Evolutionary conservation across 371 early-diverging fungal species (phyloP), one percentile per base, ranked within the genome.

Genomic region (Haplosporangium sp.): DNA sequence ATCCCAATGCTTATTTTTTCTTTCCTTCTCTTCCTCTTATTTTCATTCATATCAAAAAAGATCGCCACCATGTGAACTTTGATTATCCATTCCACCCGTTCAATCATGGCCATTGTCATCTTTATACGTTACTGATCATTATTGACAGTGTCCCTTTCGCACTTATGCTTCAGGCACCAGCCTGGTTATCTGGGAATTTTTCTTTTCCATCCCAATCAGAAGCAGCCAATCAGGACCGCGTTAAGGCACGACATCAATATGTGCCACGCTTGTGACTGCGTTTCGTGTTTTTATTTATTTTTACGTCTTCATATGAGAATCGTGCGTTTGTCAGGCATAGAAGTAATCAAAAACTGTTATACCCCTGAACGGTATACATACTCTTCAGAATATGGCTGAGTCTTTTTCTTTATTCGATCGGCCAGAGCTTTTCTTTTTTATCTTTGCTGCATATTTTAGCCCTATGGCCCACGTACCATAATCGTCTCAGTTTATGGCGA

Each of bases 221-320:
- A 1, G n/a, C 56, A 46, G 47, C 64, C 64, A 55, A 64, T 55
- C 50, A 55, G 11, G 10, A 5, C 16, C 40, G 13, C 50, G 18
- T 13, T 13, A 11, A 2, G 64, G 64, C 64, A 64, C 64, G 56
- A 56, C 56, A 55, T 57, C 57, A 48, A 14, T 18, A 18, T 50
- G 10, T 2, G 18, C 50, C 20, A 16, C 14, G 10, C 20, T 20
- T 20, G 50, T 50, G 50, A 50, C 50, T 50, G 13, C 8, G 9
- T 18, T 50, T 50, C 50, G 50, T 20, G 20, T 18, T 20, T 16
- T n/a, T 46, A n/a, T 46, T n/a, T n/a, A n/a, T 46, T 3, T 46
- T 46, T n/a, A 3, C 46, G 5, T 46, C 46, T 46, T 46, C 46
- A 46, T 46, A 46, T 46, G 46, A 46, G 46, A 46, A n/a, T 14